Percentiles rank a stretch among this genome's conserved stretches.
These are phyloP conservation scores for Dimargaris xerosporica DNA, from an alignment of 192 early-diverging fungal genomes.

Conservation along the genomic window DNA sequence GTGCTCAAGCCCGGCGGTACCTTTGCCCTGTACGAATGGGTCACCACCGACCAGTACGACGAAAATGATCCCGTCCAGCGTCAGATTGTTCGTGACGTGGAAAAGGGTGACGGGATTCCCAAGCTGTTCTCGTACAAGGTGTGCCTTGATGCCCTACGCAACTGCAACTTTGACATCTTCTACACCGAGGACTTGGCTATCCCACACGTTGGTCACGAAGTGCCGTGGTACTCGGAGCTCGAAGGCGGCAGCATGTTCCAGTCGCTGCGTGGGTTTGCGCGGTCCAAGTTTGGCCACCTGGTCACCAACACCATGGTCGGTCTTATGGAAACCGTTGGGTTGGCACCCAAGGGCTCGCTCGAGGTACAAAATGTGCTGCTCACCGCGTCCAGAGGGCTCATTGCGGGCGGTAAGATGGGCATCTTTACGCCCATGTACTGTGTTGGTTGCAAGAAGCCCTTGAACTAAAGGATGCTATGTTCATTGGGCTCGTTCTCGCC, in stretches of 20 bases:
- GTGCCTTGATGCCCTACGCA: conserved; percentile 61
- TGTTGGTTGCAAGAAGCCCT: conserved; percentile 56
- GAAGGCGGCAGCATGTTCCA: conserved; percentile 22
- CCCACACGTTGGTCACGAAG: conserved; percentile 38
- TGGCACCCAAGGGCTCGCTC: conserved; percentile 74
- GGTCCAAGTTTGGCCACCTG: conserved; percentile 42
- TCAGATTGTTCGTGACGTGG: conserved; percentile 64
- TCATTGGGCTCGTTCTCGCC: not conserved
- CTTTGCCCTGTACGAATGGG: conserved; percentile 94
- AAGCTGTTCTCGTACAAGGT: conserved; percentile 63
- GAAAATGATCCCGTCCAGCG: conserved; percentile 52
- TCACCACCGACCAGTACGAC: conserved; percentile 80
- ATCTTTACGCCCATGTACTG: conserved; percentile 96
- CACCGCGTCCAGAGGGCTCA: conserved; percentile 66
- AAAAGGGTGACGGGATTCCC: conserved; percentile 83
- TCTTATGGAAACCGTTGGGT: conserved; percentile 61
- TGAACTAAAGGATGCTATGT: not conserved
- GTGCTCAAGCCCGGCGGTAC: conserved; percentile 83
- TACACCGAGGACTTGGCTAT: conserved; percentile 45
- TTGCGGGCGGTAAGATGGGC: conserved; percentile 57
- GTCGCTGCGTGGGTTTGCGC: conserved; percentile 25
- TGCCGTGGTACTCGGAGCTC: conserved; percentile 75
- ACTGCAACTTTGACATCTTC: conserved; percentile 78
- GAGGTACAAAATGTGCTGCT: conserved; percentile 70
- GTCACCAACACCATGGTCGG: conserved; percentile 65